These are phyloP conservation scores for Capsicum rhomboideum DNA, from an alignment of 257 asterid species.

Conservation along the genomic window DNA sequence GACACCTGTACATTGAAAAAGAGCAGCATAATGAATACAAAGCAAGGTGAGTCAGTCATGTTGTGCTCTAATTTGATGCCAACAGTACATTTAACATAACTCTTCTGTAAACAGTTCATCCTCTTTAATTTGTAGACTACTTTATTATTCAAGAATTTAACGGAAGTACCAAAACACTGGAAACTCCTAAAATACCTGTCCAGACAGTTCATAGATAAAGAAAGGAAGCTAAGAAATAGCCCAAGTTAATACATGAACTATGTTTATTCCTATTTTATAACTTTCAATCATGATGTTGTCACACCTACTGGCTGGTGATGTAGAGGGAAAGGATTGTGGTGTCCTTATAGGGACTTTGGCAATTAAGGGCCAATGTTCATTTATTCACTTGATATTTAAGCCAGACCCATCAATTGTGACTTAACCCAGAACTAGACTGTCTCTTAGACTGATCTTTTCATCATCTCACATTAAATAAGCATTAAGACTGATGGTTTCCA, in stretches of 20 bases:
- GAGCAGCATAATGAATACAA: background rate
- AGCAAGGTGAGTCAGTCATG: background rate
- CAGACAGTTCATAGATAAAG: background rate
- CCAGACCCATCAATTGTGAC: background rate
- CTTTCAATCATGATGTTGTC: background rate
- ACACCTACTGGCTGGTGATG: background rate
- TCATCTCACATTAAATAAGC: background rate
- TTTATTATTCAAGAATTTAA: background rate
- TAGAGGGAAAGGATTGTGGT: background rate
- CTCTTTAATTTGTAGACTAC: background rate
- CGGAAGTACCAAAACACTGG: background rate
- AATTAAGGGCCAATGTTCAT: background rate
- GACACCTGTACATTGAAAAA: constrained; percentile 44
- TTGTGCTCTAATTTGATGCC: background rate
- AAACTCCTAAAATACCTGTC: background rate
- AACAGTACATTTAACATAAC: background rate
- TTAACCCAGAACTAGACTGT: background rate
- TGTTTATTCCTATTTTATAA: background rate
- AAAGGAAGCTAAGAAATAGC: background rate
- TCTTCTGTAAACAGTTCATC: background rate
- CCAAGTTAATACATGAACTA: background rate
- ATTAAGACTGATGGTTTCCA: background rate
- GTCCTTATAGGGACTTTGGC: background rate
- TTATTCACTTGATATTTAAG: background rate
- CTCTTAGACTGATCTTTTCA: background rate